phyloP scores from a whole-genome alignment of 345 rosid genomes.

The Laguncularia racemosa region DNA sequence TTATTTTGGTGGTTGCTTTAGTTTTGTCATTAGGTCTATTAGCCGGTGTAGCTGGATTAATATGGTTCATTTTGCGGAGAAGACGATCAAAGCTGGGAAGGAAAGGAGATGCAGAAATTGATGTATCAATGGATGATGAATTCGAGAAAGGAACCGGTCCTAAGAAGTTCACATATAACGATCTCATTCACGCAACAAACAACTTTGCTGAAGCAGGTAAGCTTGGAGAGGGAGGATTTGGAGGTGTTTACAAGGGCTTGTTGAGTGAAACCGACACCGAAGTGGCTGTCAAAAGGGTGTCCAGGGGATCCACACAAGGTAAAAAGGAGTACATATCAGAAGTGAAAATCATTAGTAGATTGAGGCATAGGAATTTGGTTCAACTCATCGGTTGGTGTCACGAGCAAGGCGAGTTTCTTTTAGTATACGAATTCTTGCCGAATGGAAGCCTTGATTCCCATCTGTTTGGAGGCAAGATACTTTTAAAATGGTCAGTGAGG shows the following conservation, averaged over 20 bases:
- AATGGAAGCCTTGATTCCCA: slow-evolving; percentile 47
- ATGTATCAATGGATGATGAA: slow-evolving; percentile 26
- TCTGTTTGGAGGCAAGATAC: slow-evolving; percentile 24
- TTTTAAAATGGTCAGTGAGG: slow-evolving; percentile 22
- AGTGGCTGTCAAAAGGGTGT: slow-evolving; percentile 49
- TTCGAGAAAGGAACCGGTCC: slow-evolving; percentile 46
- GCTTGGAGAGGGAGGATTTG: slow-evolving; percentile 55
- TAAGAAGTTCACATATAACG: slow-evolving; percentile 30
- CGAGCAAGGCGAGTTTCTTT: slow-evolving; percentile 32
- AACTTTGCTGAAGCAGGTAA: slow-evolving; percentile 30
- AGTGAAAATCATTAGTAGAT: slow-evolving; percentile 43
- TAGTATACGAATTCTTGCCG: slow-evolving; percentile 49
- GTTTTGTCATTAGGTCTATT: slow-evolving; percentile 13
- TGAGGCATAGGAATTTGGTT: slow-evolving; percentile 47
- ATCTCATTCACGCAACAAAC: slow-evolving; percentile 30
- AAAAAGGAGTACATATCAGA: slow-evolving; percentile 38
- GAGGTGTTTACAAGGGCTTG: slow-evolving; percentile 46
- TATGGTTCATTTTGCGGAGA: slow-evolving; percentile 19
- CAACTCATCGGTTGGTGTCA: slow-evolving; percentile 55
- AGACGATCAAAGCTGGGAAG: slow-evolving; percentile 7
- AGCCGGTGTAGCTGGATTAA: slow-evolving; percentile 9
- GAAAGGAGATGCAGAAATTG: slow-evolving; percentile 6
- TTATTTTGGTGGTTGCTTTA: slow-evolving; percentile 15
- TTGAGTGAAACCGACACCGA: slow-evolving; percentile 15
- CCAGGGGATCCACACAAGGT: slow-evolving; percentile 35